Percentiles rank a stretch among this genome's conserved stretches.
Evolutionary conservation across 2,329 filamentous ascomycete species (phyloP).

Genomic region (Fusarium falciforme): DNA sequence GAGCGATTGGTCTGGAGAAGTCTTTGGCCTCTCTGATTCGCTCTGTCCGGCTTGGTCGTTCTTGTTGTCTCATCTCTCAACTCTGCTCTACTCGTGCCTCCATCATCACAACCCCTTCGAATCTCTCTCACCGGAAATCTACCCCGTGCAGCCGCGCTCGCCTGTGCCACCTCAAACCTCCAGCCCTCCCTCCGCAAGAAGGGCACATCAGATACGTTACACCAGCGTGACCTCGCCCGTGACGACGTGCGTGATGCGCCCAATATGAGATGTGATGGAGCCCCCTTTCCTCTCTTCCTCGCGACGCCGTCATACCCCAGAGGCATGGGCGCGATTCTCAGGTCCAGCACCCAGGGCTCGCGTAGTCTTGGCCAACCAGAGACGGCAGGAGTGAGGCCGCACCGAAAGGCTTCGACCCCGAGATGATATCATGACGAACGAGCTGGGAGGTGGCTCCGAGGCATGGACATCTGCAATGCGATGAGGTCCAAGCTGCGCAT

Average conservation of each 20-base stretch:
- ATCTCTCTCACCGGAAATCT: conserved; percentile 5
- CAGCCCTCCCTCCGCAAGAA: neutral
- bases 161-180: conserved; percentile 1
- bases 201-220: conserved; percentile 17
- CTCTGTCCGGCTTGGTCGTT: neutral
- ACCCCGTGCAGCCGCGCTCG: neutral
- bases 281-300: neutral
- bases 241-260: conserved; percentile 26
- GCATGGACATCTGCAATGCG: neutral
- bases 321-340: conserved; percentile 18
- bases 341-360: conserved; percentile 15
- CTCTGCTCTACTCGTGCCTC: neutral
- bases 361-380: conserved; percentile 38
- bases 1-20: neutral
- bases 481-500: conserved; percentile 1
- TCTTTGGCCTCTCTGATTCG: too few relatives aligned
- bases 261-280: conserved; percentile 26
- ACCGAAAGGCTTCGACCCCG: conserved; percentile 3
- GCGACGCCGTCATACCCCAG: conserved; percentile 34
- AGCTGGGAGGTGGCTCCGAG: neutral
- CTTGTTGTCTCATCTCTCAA: conserved; percentile 14
- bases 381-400: neutral
- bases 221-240: conserved; percentile 28
- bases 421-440: conserved; percentile 8
- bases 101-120: neutral